Percentiles rank a stretch among this genome's conserved stretches.
These are phyloP conservation scores for Salix purpurea DNA, from an alignment of 345 rosid genomes.

Conservation along the genomic window DNA sequence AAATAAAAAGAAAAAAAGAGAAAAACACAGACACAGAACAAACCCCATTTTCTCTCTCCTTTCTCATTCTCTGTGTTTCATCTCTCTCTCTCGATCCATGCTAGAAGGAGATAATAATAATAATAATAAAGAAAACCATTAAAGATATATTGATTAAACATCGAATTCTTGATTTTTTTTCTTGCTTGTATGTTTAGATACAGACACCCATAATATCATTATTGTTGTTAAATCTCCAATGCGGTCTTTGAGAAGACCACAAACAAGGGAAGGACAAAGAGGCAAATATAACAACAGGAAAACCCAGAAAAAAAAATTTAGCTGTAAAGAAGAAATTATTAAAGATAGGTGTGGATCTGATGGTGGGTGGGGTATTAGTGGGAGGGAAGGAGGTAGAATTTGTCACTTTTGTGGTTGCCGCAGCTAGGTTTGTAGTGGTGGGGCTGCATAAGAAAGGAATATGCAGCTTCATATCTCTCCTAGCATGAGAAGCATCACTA, in stretches of 20 bases:
- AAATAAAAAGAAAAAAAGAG: not conserved
- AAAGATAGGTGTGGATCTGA: constrained; percentile 54
- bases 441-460: constrained; percentile 66
- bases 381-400: constrained; percentile 25
- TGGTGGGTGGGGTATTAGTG: constrained; percentile 52
- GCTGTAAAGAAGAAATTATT: constrained; percentile 7
- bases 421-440: constrained; percentile 27
- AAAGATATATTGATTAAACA: not conserved
- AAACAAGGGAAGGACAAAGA: constrained; percentile 8
- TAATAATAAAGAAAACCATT: constrained; percentile 17
- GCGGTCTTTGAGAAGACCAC: constrained; percentile 56
- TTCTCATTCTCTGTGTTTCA: constrained; percentile 1
- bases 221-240: constrained; percentile 44
- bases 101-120: constrained; percentile 9
- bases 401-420: constrained; percentile 22
- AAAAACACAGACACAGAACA: not conserved
- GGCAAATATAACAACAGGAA: constrained; percentile 15
- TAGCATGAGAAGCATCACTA: constrained; percentile 99
- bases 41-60: constrained; percentile 28
- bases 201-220: constrained; percentile 3
- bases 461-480: constrained; percentile 99
- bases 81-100: constrained; percentile 19
- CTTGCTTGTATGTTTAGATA: not conserved
- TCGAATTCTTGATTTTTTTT: constrained; percentile 4
- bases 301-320: constrained; percentile 21